Conservation (phyloP, 768 basidiomycete genomes). For the Pisolithus sp. region DNA sequence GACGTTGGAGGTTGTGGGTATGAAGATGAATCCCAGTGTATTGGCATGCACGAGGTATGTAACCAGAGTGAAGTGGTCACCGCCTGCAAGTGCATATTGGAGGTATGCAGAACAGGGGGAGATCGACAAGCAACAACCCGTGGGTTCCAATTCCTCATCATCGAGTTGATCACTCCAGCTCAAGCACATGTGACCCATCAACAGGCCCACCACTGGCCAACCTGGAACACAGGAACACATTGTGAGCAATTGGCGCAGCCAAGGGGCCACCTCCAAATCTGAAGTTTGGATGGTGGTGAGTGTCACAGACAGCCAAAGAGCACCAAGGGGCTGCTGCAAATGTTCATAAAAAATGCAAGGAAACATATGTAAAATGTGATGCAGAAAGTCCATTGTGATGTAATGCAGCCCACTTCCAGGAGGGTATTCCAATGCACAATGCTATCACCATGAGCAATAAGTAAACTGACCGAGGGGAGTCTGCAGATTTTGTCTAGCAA, state of each 20-base stretch:
- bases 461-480: slow-evolving; percentile 26
- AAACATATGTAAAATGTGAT: slow-evolving; percentile 21
- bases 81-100: too few relatives aligned
- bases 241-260: slow-evolving; percentile 51
- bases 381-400: slow-evolving; percentile 35
- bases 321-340: slow-evolving; percentile 16
- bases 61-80: too few relatives aligned
- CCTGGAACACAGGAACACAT: slow-evolving; percentile 21
- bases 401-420: slow-evolving; percentile 31
- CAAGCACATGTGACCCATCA: slow-evolving; percentile 8
- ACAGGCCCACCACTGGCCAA: slow-evolving; percentile 37
- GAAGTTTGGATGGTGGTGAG: slow-evolving; percentile 8
- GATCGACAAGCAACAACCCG: slow-evolving; percentile 31
- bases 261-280: slow-evolving; percentile 29
- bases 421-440: slow-evolving; percentile 42
- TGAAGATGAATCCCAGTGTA: slow-evolving; percentile 53
- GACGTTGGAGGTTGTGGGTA: slow-evolving; percentile 21
- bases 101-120: slow-evolving; percentile 2
- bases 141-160: slow-evolving; percentile 45
- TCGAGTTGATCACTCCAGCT: slow-evolving; percentile 29
- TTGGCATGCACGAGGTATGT: slow-evolving; percentile 37
- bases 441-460: slow-evolving; percentile 32
- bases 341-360: slow-evolving; percentile 31
- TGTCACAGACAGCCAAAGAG: slow-evolving; percentile 22
- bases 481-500: slow-evolving; percentile 13